Evolutionary conservation across 148 eudicot genomes (phyloP), one percentile per base, ranked within the genome.

Genomic region (Silene latifolia): DNA sequence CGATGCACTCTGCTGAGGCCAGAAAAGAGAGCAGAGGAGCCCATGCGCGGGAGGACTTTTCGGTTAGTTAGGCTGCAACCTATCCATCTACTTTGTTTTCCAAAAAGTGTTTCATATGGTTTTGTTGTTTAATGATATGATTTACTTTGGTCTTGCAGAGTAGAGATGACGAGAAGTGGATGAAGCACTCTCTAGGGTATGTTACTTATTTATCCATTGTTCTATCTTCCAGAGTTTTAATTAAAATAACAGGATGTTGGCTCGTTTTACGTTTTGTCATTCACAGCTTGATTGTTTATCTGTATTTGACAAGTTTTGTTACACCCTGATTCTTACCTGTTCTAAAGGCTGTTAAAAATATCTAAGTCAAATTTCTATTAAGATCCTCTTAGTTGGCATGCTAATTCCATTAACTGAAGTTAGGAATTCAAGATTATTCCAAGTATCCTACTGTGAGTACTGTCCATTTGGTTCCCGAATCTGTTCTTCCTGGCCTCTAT

Each of bases 1-100:
- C 99, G 54, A 92, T 95, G 97, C 97, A 95, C 80, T 95, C 99
- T 80, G 99, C 99, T 48, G 99, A 95, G 82, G 99, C 99, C 24
- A 90, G 99, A 83, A 95, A 92, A 78, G 99, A 95, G 78, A 95
- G 99, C 87, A 89, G 99, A 84, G 96, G 96, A 79, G 93, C 98
- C 11, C 96, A 90, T 84, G 96, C 96, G 11, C 93, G 93, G 76
- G 93, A 93, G 85, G 98, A 93, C 82, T 90, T 93, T 80, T 80
- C 90, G 81, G 98, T 95, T 66, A 64, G 97, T 86, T 77, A 58
- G 32, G 54, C 39, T 68, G 13, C 35, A n/a, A 63, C 60, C 61
- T 53, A 5, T 19, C n/a, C 42, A 14, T 24, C 24, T 75, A 77
- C 47, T 63, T 27, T 48, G 67, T n/a, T n/a, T 8, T 13, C n/a